Evolutionary conservation across 352 stramenopile species (phyloP).

Genomic region (Globisporangium cylindrosporum): DNA sequence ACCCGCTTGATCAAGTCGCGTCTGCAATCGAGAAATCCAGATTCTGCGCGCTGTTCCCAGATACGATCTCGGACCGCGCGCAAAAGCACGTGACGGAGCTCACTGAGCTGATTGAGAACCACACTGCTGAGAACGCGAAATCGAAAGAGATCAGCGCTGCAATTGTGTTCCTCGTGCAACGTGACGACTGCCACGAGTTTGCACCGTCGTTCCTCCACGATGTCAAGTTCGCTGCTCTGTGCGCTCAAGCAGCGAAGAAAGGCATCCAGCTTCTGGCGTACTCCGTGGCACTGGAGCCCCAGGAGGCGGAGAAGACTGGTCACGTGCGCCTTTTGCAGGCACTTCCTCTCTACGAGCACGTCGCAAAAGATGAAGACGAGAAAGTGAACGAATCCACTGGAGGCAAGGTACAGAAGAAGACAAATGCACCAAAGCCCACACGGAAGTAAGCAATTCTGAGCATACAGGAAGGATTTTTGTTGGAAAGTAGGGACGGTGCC

Average conservation of each 20-base stretch:
- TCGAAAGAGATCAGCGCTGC: slow-evolving; percentile 30
- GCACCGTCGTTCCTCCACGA: slow-evolving; percentile 65
- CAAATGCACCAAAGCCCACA: not conserved
- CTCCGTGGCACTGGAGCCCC: slow-evolving; percentile 44
- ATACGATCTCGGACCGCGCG: slow-evolving; percentile 71
- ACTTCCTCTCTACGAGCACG: slow-evolving; percentile 29
- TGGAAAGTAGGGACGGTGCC: too few relatives aligned
- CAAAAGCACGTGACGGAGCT: slow-evolving; percentile 78
- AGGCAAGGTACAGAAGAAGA: not conserved
- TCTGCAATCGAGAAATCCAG: not conserved
- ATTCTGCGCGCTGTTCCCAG: slow-evolving; percentile 67
- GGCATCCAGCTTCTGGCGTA: slow-evolving; percentile 73
- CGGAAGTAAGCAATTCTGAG: not conserved
- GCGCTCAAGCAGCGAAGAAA: slow-evolving; percentile 32
- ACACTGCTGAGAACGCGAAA: slow-evolving; percentile 14
- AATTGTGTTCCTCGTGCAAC: slow-evolving; percentile 79
- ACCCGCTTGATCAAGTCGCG: slow-evolving; percentile 11
- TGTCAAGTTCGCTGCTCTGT: slow-evolving; percentile 63
- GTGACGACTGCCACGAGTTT: slow-evolving; percentile 71
- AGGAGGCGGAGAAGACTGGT: slow-evolving; percentile 32
- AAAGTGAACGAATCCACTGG: not conserved
- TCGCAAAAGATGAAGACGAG: not conserved
- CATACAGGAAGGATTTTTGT: too few relatives aligned
- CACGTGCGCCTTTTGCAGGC: slow-evolving; percentile 37
- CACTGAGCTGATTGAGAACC: slow-evolving; percentile 47